These are phyloP conservation scores for Pyricularia sp. DNA, from an alignment of 2,329 filamentous ascomycete species.

Conservation along the genomic window DNA sequence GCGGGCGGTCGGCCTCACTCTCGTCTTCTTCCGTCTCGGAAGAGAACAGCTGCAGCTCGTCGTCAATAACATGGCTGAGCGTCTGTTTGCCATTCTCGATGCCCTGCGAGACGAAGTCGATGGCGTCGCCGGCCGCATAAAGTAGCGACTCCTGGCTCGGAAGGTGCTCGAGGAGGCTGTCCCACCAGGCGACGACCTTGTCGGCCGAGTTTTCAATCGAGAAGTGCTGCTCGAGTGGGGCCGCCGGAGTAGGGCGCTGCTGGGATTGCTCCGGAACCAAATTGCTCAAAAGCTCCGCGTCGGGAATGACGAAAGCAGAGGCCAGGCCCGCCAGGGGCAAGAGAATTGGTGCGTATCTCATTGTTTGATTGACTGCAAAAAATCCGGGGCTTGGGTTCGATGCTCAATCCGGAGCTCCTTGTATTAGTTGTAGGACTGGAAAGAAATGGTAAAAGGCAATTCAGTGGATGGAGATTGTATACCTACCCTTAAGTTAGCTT, in stretches of 20 bases:
- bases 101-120: conserved; percentile 7
- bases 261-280: conserved; percentile 3
- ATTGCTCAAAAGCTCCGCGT: conserved; percentile 8
- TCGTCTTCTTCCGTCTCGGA: background rate
- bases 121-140: conserved; percentile 5
- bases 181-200: conserved; percentile 7
- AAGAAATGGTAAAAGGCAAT: background rate
- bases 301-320: conserved; percentile 12
- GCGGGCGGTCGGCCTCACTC: conserved; percentile 6
- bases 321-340: conserved; percentile 9
- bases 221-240: background rate
- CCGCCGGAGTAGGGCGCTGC: conserved; percentile 1
- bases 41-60: conserved; percentile 1
- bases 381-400: background rate
- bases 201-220: conserved; percentile 5
- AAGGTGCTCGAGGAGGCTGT: conserved; percentile 4
- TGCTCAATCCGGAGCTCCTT: background rate
- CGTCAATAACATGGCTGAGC: conserved; percentile 6
- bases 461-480: background rate
- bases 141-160: conserved; percentile 7
- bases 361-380: background rate
- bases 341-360: background rate
- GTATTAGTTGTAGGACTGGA: background rate
- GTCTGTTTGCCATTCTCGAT: conserved; percentile 7
- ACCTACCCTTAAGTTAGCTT: background rate